Percentiles rank a stretch among this genome's conserved stretches.
Evolutionary conservation across 768 basidiomycete genomes (phyloP).

Genomic region (Suillus weaverae): DNA sequence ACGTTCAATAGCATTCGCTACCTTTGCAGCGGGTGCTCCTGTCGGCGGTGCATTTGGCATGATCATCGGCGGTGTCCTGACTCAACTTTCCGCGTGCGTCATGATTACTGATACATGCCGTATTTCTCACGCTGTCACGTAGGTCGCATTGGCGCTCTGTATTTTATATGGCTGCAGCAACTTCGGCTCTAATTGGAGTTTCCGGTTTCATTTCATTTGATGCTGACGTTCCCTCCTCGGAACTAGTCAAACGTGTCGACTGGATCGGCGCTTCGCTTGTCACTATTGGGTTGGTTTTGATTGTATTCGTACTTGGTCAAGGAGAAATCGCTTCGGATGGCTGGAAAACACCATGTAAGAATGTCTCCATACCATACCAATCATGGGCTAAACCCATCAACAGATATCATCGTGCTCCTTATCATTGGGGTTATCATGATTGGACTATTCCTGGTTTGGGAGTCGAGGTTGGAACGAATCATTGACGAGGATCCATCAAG

Average conservation of each 20-base stretch:
- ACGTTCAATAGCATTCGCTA: slow-evolving; percentile 77
- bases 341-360: slow-evolving; percentile 61
- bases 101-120: neutral
- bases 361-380: slow-evolving; percentile 8
- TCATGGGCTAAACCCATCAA: slow-evolving; percentile 20
- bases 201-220: slow-evolving; percentile 64
- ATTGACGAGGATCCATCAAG: slow-evolving; percentile 13
- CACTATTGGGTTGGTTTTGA: slow-evolving; percentile 64
- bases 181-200: slow-evolving; percentile 52
- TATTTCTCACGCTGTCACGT: neutral
- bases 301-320: slow-evolving; percentile 74
- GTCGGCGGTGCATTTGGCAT: slow-evolving; percentile 74
- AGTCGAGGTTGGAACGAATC: slow-evolving; percentile 53
- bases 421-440: slow-evolving; percentile 60
- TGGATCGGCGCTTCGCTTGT: slow-evolving; percentile 73
- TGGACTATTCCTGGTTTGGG: slow-evolving; percentile 62
- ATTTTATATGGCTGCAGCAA: slow-evolving; percentile 59
- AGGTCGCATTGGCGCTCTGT: slow-evolving; percentile 64
- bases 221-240: slow-evolving; percentile 43
- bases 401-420: slow-evolving; percentile 73
- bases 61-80: slow-evolving; percentile 70
- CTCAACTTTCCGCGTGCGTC: slow-evolving; percentile 46
- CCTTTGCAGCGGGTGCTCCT: slow-evolving; percentile 84
- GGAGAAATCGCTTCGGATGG: slow-evolving; percentile 57
- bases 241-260: slow-evolving; percentile 56